Conservation (phyloP, 75 land plant genomes). For the Gnetum montanum region DNA sequence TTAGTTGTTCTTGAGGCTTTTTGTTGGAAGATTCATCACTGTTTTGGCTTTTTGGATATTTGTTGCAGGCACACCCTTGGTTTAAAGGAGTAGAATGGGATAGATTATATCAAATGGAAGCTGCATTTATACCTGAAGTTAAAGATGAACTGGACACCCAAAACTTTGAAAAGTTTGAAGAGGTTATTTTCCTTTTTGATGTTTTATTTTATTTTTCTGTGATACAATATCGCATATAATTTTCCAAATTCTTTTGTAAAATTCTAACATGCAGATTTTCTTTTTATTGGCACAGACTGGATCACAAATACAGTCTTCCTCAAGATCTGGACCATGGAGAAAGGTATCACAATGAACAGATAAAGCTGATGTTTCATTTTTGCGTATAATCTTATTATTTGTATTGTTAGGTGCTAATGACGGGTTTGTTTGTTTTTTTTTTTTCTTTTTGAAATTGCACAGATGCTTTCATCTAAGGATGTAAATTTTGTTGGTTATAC, state of each 20-base stretch:
- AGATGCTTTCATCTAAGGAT: conserved; percentile 97
- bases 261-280: not conserved
- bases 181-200: conserved; percentile 61
- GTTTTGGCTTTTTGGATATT: too few species aligned
- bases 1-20: too few species aligned
- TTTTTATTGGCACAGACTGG: conserved; percentile 24
- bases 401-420: not conserved
- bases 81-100: conserved; percentile 67
- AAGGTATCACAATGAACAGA: conserved; percentile 30
- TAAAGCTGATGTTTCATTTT: not conserved
- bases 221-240: too few species aligned
- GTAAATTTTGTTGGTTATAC: conserved; percentile 95
- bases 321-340: conserved; percentile 79
- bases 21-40: too few species aligned
- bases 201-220: not conserved
- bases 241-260: not conserved
- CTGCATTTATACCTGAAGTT: conserved; percentile 83
- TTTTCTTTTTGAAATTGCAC: conserved; percentile 13
- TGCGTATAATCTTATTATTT: not conserved
- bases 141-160: conserved; percentile 79
- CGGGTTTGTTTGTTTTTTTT: too few species aligned
- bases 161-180: conserved; percentile 89
- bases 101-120: conserved; percentile 65
- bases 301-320: conserved; percentile 26
- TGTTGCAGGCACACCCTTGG: conserved; percentile 64